These are phyloP conservation scores for Podaxis mareebaensis DNA, from an alignment of 768 basidiomycete genomes.

Conservation along the genomic window DNA sequence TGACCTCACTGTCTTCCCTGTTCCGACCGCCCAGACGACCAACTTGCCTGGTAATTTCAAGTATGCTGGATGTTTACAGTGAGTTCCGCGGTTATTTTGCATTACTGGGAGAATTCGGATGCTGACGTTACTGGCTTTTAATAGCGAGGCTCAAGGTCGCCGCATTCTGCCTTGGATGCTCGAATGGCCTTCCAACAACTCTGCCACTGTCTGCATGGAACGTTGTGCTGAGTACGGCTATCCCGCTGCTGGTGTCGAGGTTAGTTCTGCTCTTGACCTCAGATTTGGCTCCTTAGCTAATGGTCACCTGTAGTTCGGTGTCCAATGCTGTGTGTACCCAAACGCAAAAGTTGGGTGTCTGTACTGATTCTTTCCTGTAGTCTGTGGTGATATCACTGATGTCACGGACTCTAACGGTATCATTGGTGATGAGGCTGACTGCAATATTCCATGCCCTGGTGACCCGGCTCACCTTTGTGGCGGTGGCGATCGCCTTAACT, in stretches of 20 bases:
- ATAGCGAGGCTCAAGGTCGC: slow-evolving; percentile 47
- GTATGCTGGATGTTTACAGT: slow-evolving; percentile 72
- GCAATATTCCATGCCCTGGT: slow-evolving; percentile 61
- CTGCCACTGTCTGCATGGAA: slow-evolving; percentile 61
- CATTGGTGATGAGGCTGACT: slow-evolving; percentile 43
- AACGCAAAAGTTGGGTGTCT: neutral
- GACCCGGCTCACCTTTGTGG: slow-evolving; percentile 74
- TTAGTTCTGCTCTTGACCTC: slow-evolving; percentile 19
- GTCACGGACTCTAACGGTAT: slow-evolving; percentile 41
- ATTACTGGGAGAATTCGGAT: neutral
- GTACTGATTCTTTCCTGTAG: slow-evolving; percentile 31
- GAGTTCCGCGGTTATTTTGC: slow-evolving; percentile 21
- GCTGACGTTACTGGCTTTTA: neutral
- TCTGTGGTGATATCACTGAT: slow-evolving; percentile 69
- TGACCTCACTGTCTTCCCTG: slow-evolving; percentile 53
- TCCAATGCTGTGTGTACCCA: slow-evolving; percentile 68
- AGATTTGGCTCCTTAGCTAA: neutral
- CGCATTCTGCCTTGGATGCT: slow-evolving; percentile 64
- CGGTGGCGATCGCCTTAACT: slow-evolving; percentile 49
- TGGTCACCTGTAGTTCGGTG: slow-evolving; percentile 42
- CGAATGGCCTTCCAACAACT: slow-evolving; percentile 60
- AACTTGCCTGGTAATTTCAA: slow-evolving; percentile 62
- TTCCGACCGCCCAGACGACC: slow-evolving; percentile 57
- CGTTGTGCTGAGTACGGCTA: slow-evolving; percentile 75
- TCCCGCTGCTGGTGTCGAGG: slow-evolving; percentile 66